Evolutionary conservation across 2,329 filamentous ascomycete genomes (phyloP).

Genomic region (Cercospora citrullina): DNA sequence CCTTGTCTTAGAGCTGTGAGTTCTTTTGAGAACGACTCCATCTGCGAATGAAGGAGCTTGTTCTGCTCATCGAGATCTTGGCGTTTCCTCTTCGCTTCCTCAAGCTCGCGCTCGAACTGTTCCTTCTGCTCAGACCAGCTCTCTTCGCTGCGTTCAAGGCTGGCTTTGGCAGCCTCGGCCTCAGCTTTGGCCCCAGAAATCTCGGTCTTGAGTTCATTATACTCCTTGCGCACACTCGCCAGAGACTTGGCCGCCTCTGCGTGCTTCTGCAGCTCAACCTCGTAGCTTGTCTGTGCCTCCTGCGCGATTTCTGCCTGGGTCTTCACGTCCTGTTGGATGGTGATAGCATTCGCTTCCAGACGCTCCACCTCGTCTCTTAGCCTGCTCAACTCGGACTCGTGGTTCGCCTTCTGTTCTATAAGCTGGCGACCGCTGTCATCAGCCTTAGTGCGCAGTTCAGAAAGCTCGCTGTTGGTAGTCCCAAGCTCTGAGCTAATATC

Average conservation of each 20-base stretch:
- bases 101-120: slow-evolving; percentile 79
- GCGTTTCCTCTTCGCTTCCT: slow-evolving; percentile 73
- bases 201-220: slow-evolving; percentile 79
- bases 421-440: slow-evolving; percentile 68
- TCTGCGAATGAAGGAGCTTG: slow-evolving; percentile 81
- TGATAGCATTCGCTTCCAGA: slow-evolving; percentile 74
- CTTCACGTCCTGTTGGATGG: slow-evolving; percentile 87
- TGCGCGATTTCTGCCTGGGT: slow-evolving; percentile 91
- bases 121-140: slow-evolving; percentile 84
- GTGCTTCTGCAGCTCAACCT: slow-evolving; percentile 90
- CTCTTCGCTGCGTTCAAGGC: slow-evolving; percentile 75
- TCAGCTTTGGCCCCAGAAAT: slow-evolving; percentile 74
- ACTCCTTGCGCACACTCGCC: slow-evolving; percentile 74
- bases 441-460: slow-evolving; percentile 75
- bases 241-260: slow-evolving; percentile 88
- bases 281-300: slow-evolving; percentile 92
- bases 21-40: slow-evolving; percentile 75
- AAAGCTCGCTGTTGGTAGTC: slow-evolving; percentile 78
- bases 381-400: slow-evolving; percentile 76
- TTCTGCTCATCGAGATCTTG: slow-evolving; percentile 89
- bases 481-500: slow-evolving; percentile 81
- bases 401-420: slow-evolving; percentile 77
- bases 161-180: slow-evolving; percentile 79
- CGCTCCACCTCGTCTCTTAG: slow-evolving; percentile 82
- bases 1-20: slow-evolving; percentile 77